Conservation (phyloP, 2,329 filamentous ascomycete genomes). For the Aspergillus viridinutans region DNA sequence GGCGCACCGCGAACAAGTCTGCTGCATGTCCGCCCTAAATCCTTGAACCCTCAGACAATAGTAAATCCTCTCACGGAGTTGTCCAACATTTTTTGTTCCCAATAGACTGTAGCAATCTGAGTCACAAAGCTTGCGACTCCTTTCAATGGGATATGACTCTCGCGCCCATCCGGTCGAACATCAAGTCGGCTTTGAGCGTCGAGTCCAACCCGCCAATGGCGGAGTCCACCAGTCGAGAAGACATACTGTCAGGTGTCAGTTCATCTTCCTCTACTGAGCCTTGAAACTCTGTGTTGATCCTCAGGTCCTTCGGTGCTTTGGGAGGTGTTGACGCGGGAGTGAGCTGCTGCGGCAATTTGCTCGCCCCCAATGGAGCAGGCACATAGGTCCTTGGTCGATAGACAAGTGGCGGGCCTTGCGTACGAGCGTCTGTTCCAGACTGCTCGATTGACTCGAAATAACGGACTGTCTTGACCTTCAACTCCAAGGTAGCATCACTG, state of each 20-base stretch:
- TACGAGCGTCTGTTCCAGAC: conserved; percentile 50
- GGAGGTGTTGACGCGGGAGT: conserved; percentile 25
- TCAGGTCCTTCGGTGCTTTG: conserved; percentile 38
- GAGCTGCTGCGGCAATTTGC: conserved; percentile 21
- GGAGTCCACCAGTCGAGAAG: conserved; percentile 44
- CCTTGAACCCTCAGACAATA: background rate
- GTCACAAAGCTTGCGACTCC: background rate
- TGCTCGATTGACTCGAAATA: conserved; percentile 71
- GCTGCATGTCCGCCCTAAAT: background rate
- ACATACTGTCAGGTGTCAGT: conserved; percentile 47
- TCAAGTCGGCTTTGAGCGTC: conserved; percentile 37
- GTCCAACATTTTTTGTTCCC: background rate
- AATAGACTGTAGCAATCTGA: background rate
- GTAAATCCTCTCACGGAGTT: background rate
- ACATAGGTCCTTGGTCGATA: conserved; percentile 36
- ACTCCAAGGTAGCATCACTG: conserved; percentile 69
- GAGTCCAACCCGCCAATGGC: conserved; percentile 41
- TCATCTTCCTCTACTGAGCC: conserved; percentile 39
- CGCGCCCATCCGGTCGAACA: conserved; percentile 43
- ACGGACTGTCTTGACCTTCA: conserved; percentile 70
- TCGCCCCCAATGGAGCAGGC: conserved; percentile 24
- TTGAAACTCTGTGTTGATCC: conserved; percentile 42
- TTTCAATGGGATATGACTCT: conserved; percentile 28
- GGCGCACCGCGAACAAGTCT: background rate
- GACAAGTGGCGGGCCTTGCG: conserved; percentile 41